Evolutionary conservation across 176 grass and related monocot species (phyloP), one percentile per base, ranked within the genome.

Genomic region (Phoenix roebelenii): DNA sequence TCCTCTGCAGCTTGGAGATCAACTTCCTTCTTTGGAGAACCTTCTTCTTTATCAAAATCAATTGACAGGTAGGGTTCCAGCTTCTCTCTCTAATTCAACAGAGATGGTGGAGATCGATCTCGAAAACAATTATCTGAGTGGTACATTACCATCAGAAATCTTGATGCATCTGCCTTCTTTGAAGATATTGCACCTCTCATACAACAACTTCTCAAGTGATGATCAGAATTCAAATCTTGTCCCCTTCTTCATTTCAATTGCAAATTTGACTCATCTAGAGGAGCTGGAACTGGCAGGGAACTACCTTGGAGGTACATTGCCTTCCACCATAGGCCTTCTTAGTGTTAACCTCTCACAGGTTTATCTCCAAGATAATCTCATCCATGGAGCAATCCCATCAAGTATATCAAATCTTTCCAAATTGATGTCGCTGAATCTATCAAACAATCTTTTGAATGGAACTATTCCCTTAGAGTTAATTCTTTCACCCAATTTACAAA

Each of bases 371-470:
- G 52, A 44, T 7, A 68, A 68, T 51, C 48, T 16, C 22, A 59
- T 71, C 23, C 20, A 30, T 26, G 68, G 68, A n/a, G 57, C 23
- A 28, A 71, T 71, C 16, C 68, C 68, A 51, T 59, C 48, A 28
- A 52, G 51, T 1, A 25, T 71, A 3, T 51, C 56, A 25, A 51
- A 51, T 7, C 68, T 70, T 50, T 29, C 23, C 57, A 71, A 52
- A 18, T 59, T 71, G 57, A 51, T 18, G 16, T 59, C 9, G n/a
- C 44, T 71, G 17, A 10, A 59, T 20, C 23, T 71, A 24, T 59
- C 56, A 52, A 71, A 71, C 39, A 71, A 71, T 71, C 39, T 50
- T 20, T 59, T 71, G 35, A 16, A 60, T 71, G 68, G 68, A 25
- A 51, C 23, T 12, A 50, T 71, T 51, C 68, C 68, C 16, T 71